These are phyloP conservation scores for Scleroderma bovista DNA, from an alignment of 768 basidiomycete genomes.

Conservation along the genomic window DNA sequence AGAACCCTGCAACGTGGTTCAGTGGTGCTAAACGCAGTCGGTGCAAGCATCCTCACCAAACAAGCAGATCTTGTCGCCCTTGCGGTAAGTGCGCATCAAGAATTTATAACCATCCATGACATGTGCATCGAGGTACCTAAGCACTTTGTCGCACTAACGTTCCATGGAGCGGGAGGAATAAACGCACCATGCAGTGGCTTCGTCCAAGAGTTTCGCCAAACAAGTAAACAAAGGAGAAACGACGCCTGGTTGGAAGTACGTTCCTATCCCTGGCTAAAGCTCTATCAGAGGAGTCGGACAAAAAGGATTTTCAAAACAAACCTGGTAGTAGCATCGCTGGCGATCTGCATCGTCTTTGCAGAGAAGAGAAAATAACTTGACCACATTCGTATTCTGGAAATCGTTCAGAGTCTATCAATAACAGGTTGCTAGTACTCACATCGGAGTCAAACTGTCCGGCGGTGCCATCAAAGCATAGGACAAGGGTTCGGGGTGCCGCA, in stretches of 20 bases:
- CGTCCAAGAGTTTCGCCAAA: slow-evolving; percentile 57
- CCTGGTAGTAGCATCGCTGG: slow-evolving; percentile 72
- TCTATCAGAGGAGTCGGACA: neutral
- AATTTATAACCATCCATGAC: slow-evolving; percentile 73
- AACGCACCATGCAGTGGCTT: slow-evolving; percentile 66
- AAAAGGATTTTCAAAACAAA: slow-evolving; percentile 15
- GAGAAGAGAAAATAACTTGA: slow-evolving; percentile 63
- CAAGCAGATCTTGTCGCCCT: slow-evolving; percentile 69
- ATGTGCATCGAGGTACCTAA: slow-evolving; percentile 65
- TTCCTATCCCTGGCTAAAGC: slow-evolving; percentile 41
- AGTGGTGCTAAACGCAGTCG: slow-evolving; percentile 3
- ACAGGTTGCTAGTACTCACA: slow-evolving; percentile 29
- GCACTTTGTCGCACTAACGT: neutral
- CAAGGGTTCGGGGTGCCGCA: slow-evolving; percentile 37
- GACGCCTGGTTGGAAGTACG: slow-evolving; percentile 56
- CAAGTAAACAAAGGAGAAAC: slow-evolving; percentile 56
- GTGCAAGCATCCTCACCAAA: slow-evolving; percentile 43
- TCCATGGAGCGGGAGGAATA: neutral
- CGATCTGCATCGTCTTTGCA: slow-evolving; percentile 48
- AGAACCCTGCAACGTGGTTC: slow-evolving; percentile 53
- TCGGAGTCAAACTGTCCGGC: slow-evolving; percentile 42
- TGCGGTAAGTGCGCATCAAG: slow-evolving; percentile 72
- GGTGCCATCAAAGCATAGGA: slow-evolving; percentile 73
- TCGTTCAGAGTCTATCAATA: neutral
- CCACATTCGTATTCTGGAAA: slow-evolving; percentile 59